Evolutionary conservation across 2,329 filamentous ascomycete species (phyloP).

Genomic region (Penicillium sp.): DNA sequence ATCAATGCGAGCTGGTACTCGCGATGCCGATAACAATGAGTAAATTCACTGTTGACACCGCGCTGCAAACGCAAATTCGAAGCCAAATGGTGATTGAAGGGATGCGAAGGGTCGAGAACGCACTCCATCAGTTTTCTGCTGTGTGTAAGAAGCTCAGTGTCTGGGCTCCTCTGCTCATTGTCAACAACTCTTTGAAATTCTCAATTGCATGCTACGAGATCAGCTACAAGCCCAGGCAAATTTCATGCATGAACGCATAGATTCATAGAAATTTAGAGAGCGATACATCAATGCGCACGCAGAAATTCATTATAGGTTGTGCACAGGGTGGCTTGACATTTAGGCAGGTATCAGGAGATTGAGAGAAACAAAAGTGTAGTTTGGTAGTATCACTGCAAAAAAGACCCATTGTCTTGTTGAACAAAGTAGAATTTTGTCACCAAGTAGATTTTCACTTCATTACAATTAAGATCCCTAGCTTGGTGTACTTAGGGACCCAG

Average conservation of each 20-base stretch:
- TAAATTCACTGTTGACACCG: not conserved
- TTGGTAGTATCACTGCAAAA: too few relatives aligned
- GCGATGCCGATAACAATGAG: slow-evolving; percentile 2
- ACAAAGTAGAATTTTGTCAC: too few relatives aligned
- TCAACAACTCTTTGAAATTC: not conserved
- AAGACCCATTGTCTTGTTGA: too few relatives aligned
- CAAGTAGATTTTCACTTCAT: too few relatives aligned
- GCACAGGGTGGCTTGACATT: too few relatives aligned
- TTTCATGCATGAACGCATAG: not conserved
- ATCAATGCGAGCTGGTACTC: not conserved
- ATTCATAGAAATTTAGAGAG: too few relatives aligned
- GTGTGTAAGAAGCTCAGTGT: not conserved
- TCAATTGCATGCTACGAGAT: not conserved
- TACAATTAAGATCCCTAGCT: too few relatives aligned
- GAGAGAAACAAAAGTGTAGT: too few relatives aligned
- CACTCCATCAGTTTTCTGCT: not conserved
- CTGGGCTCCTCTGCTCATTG: not conserved
- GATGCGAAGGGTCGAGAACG: not conserved
- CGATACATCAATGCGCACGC: too few relatives aligned
- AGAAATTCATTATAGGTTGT: too few relatives aligned
- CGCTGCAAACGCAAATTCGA: not conserved
- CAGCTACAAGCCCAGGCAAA: not conserved
- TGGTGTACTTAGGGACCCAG: too few relatives aligned
- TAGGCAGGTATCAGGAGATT: too few relatives aligned
- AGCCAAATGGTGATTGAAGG: slow-evolving; percentile 1